These are phyloP conservation scores for Suhomyces vadensis DNA, from an alignment of 805 yeast genomes.

Conservation along the genomic window DNA sequence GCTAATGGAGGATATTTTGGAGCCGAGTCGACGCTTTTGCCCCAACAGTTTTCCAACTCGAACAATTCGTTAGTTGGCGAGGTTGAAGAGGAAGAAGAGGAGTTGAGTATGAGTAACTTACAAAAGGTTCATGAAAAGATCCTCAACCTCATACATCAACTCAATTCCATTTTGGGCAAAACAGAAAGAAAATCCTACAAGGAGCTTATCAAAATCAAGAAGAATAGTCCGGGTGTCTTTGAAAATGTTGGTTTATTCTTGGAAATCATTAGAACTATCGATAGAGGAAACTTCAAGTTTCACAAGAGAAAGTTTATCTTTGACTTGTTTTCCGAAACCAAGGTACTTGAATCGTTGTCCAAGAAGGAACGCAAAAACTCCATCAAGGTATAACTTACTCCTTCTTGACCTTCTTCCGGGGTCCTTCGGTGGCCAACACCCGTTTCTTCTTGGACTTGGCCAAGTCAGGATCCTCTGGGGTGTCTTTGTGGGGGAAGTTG, in stretches of 20 bases:
- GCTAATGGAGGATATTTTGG: not conserved
- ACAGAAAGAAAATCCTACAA: conserved; percentile 58
- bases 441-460: not conserved
- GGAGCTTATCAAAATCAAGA: conserved; percentile 55
- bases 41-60: conserved; percentile 1
- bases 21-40: not conserved
- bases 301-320: conserved; percentile 64
- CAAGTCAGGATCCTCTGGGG: not conserved
- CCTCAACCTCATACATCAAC: conserved; percentile 46
- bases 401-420: not conserved
- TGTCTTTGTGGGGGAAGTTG: not conserved
- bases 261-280: conserved; percentile 49
- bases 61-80: conserved; percentile 5
- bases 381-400: not conserved
- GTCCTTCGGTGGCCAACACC: too few species aligned
- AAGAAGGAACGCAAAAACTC: conserved; percentile 42
- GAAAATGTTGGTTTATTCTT: conserved; percentile 55
- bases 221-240: conserved; percentile 51
- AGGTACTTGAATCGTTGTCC: conserved; percentile 52
- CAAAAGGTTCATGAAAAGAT: conserved; percentile 22
- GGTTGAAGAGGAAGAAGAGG: conserved; percentile 11
- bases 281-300: conserved; percentile 62
- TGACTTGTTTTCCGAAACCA: conserved; percentile 56
- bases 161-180: conserved; percentile 44
- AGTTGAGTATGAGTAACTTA: conserved; percentile 3